A percentile compares a stretch with the other conserved stretches of the same genome.
Evolutionary conservation across 2,329 filamentous ascomycete genomes (phyloP).

Genomic region (Pseudogymnoascus sp.): DNA sequence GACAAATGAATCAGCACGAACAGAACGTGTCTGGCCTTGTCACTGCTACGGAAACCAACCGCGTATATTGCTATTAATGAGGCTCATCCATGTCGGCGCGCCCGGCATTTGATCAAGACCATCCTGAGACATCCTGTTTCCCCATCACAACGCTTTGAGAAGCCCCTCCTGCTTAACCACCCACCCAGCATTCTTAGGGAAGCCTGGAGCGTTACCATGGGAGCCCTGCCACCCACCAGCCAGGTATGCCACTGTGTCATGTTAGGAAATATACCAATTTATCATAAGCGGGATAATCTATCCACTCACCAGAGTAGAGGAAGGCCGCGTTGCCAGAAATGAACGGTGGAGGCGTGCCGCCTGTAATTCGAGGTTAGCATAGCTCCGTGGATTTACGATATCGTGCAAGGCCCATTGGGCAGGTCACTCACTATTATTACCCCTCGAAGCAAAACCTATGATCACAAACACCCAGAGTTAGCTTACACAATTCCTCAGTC

Average conservation of each 20-base stretch:
- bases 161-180: slow-evolving; percentile 31
- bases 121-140: not conserved
- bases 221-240: slow-evolving; percentile 28
- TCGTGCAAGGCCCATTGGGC: no score
- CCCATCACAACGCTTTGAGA: slow-evolving; percentile 27
- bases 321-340: slow-evolving; percentile 35
- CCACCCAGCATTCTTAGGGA: slow-evolving; percentile 32
- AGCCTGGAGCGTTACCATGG: slow-evolving; percentile 29
- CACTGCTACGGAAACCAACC: no score
- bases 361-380: not conserved
- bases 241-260: slow-evolving; percentile 32
- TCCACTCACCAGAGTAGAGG: slow-evolving; percentile 22
- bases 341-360: slow-evolving; percentile 29
- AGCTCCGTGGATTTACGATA: no score
- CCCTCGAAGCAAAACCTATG: slow-evolving; percentile 25
- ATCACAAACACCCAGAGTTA: not conserved
- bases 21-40: no score
- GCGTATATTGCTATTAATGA: no score
- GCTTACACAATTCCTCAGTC: not conserved
- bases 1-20: no score
- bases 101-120: not conserved
- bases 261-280: not conserved
- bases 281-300: rapidly evolving
- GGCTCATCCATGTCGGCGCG: no score
- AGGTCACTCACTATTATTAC: slow-evolving; percentile 24